Evolutionary conservation across 805 yeast species (phyloP).

Genomic region (Kazachstania martiniae): DNA sequence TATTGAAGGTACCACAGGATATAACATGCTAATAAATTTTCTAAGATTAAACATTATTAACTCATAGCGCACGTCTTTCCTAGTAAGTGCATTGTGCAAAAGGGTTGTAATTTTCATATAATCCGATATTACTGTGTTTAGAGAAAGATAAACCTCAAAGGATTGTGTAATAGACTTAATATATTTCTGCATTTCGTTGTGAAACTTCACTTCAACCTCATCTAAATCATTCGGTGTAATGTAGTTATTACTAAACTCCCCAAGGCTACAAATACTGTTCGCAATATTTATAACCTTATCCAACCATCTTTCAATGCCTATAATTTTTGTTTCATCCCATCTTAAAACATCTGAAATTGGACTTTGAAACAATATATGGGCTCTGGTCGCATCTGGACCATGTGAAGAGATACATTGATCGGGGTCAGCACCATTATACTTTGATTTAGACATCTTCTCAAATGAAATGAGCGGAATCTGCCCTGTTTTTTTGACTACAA

Average conservation of each 20-base stretch:
- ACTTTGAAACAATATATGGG: constrained; percentile 86
- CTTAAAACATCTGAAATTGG: constrained; percentile 71
- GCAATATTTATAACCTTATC: constrained; percentile 36
- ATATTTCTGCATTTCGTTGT: constrained; percentile 43
- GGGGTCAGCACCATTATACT: constrained; percentile 91
- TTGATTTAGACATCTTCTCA: constrained; percentile 96
- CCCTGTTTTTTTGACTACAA: constrained; percentile 38
- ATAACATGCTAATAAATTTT: constrained; percentile 48
- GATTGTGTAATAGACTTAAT: constrained; percentile 46
- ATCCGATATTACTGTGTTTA: constrained; percentile 83
- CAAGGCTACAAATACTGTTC: constrained; percentile 2
- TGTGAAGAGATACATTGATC: constrained; percentile 56
- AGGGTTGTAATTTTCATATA: constrained; percentile 72
- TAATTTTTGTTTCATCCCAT: constrained; percentile 86
- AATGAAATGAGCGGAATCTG: constrained; percentile 42
- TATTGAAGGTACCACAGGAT: constrained; percentile 75
- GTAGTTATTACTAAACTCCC: constrained; percentile 4
- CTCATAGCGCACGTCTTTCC: constrained; percentile 27
- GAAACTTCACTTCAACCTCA: constrained; percentile 42
- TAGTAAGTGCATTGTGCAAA: constrained; percentile 31
- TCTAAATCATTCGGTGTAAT: constrained; percentile 16
- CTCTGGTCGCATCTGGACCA: constrained; percentile 93
- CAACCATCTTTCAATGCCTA: constrained; percentile 84
- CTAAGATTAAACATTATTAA: constrained; percentile 40
- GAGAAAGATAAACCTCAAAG: constrained; percentile 43